Evolutionary conservation across 176 grass and related monocot species (phyloP), one percentile per base, ranked within the genome.

Genomic region (Raddia distichophylla): DNA sequence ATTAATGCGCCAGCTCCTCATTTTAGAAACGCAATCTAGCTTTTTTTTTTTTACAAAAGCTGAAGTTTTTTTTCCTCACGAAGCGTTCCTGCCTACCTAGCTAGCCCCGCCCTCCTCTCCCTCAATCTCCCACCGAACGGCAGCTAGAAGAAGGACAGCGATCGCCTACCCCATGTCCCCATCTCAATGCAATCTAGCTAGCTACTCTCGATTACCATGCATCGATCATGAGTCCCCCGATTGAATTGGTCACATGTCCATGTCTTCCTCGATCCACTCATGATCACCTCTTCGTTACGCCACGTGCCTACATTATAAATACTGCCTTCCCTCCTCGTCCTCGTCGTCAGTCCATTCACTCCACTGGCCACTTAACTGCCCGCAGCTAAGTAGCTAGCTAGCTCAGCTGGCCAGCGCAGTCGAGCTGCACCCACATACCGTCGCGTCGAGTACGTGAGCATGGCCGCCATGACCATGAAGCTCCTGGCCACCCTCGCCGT

Each of bases 391-490:
- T n/a, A n/a, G n/a, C n/a, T n/a, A n/a, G n/a, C 20, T n/a, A 40
- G 11, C n/a, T 60, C 12, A 40, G 11, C 19, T 60, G 9, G 33
- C 76, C 34, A 70, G 67, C 19, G n/a, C n/a, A 11, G 12, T 65
- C 16, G 16, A 3, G 4, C 56, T 60, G 15, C 67, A 37, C 46
- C 8, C 67, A 37, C 46, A 46, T 15, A 40, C 42, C 27, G 27
- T 27, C 27, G 27, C 27, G 27, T 27, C 27, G 7, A 16, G 6
- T 17, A 65, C 32, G 66, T 79, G 14, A 77, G 3, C 35, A 46
- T 46, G 37, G 37, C 37, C 3, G 37, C 42, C 57, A 85, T 85
- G 83, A 66, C 57, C 76, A 27, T 27, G 27, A 86, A 86, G 60
- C 59, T 84, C 74, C 49, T 71, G 19, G 54, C 67, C 15, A 17